Evolutionary conservation across 2,329 filamentous ascomycete species (phyloP), one percentile per base, ranked within the genome.

Genomic region (Scopulariopsis brevicaulis): DNA sequence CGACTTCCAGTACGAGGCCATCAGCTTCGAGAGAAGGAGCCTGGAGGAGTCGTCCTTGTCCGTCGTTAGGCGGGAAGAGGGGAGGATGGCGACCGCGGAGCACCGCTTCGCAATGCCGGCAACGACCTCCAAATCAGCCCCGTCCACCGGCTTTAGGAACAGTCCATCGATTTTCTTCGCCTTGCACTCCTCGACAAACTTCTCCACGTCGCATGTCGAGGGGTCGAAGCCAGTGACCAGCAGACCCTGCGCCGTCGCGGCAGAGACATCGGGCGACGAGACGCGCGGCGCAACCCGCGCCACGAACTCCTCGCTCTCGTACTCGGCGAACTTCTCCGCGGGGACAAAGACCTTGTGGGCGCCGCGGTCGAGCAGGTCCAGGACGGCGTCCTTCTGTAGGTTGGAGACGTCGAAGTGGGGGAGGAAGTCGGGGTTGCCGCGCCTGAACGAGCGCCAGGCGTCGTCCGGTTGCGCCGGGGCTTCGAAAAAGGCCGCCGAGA

Each of bases 311-410:
- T 76, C 71, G 48, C n/a, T n/a, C 55, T 57, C 28, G 59, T 81
- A 80, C 56, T 78, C 73, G 10, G 77, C 75, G 57, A 95, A 75
- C 68, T 90, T 87, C 59, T 84, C 78, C 54, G 85, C 80, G 20
- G 81, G 80, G 55, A 96, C 88, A 69, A 97, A 94, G 61, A 94
- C 86, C 69, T 87, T 94, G 56, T 85, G 82, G 7, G 91, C 90
- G 60, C 94, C 94, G 62, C 85, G 82, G 69, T 99, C 89, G 58
- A 99, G 83, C 40, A 97, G 79, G 53, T 87, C 81, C 57, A 93
- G 74, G 40, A 97, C 77, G 62, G 95, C 87, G 63, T 91, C 86
- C 58, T 77, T 75, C 35, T 81, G 71, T 46, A 97, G 77, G 24
- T 74, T 73, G 4, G 88, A 86, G 55, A 85, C 90, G 65, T 96